These are phyloP conservation scores for Ogataea thermomethanolica DNA, from an alignment of 805 yeast species.

Conservation along the genomic window DNA sequence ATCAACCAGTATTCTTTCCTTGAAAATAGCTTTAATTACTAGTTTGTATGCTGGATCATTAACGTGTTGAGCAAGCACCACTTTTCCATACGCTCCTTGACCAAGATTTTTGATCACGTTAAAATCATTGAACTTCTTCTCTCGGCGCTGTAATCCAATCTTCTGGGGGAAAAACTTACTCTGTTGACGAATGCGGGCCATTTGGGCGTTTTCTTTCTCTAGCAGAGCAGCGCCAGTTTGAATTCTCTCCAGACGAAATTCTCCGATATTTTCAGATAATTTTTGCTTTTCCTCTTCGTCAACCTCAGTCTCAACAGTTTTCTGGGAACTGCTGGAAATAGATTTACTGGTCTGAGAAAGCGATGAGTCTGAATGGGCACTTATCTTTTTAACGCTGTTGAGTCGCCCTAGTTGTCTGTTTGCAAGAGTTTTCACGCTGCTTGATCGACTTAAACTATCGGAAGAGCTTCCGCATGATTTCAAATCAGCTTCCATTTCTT, in stretches of 20 bases:
- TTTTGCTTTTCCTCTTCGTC: slow-evolving; percentile 6
- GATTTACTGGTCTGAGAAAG: slow-evolving; percentile 14
- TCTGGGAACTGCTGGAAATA: slow-evolving; percentile 12
- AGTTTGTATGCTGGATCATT: slow-evolving; percentile 61
- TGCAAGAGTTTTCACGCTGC: slow-evolving; percentile 20
- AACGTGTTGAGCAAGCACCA: slow-evolving; percentile 69
- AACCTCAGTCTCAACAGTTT: slow-evolving; percentile 6
- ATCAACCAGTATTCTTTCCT: slow-evolving; percentile 89
- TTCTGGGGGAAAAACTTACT: slow-evolving; percentile 49
- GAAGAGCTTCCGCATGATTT: slow-evolving; percentile 28
- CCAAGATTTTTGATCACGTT: slow-evolving; percentile 75
- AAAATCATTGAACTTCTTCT: slow-evolving; percentile 70
- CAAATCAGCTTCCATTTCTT: slow-evolving; percentile 35
- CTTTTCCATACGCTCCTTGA: slow-evolving; percentile 96
- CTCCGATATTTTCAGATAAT: slow-evolving; percentile 13
- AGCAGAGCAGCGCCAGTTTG: slow-evolving; percentile 42
- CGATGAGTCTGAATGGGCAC: slow-evolving; percentile 15
- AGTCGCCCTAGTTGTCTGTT: background rate
- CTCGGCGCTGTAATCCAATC: slow-evolving; percentile 68
- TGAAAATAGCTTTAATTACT: slow-evolving; percentile 84
- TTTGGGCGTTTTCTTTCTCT: slow-evolving; percentile 42
- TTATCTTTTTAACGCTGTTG: slow-evolving; percentile 8
- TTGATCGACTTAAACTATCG: slow-evolving; percentile 27
- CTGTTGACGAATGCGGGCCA: slow-evolving; percentile 34
- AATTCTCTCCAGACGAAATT: slow-evolving; percentile 23